Evolutionary conservation across 1,284 basidiomycete genomes (phyloP).

Genomic region (Cystobasidium sp.): DNA sequence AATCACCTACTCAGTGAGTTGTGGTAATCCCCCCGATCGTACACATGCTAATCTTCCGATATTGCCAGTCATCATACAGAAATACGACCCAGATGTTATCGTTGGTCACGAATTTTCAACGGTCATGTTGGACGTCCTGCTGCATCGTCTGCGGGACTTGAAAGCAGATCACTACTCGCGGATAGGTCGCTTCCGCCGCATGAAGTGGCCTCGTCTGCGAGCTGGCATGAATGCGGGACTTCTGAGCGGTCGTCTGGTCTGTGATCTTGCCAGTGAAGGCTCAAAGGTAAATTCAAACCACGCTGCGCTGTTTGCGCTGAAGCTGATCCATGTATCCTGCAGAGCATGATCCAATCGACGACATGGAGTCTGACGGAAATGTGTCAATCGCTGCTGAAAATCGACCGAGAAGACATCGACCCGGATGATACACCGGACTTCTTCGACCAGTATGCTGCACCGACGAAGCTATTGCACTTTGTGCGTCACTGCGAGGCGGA

Average conservation of each 20-base stretch:
- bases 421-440: conserved; percentile 89
- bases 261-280: conserved; percentile 90
- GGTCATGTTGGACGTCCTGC: conserved; percentile 85
- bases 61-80: conserved; percentile 72
- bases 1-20: conserved; percentile 74
- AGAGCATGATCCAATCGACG: conserved; percentile 92
- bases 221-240: conserved; percentile 79
- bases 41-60: neutral
- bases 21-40: neutral
- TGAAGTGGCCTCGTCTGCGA: conserved; percentile 76
- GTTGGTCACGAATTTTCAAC: conserved; percentile 94
- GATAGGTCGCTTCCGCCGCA: conserved; percentile 86
- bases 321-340: conserved; percentile 15
- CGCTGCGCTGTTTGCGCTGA: neutral
- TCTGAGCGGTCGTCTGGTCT: conserved; percentile 82
- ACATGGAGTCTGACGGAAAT: conserved; percentile 99
- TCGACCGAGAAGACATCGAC: conserved; percentile 87
- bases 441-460: conserved; percentile 82
- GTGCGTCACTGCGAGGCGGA: conserved; percentile 92
- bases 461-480: conserved; percentile 81
- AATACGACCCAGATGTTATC: conserved; percentile 91
- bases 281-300: conserved; percentile 69
- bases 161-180: conserved; percentile 92
- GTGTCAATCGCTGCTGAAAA: conserved; percentile 86
- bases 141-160: conserved; percentile 87